Percentiles rank a stretch among this genome's conserved stretches.
Conservation (phyloP, 169 alveolate species). For the Plasmodium falciparum region DNA sequence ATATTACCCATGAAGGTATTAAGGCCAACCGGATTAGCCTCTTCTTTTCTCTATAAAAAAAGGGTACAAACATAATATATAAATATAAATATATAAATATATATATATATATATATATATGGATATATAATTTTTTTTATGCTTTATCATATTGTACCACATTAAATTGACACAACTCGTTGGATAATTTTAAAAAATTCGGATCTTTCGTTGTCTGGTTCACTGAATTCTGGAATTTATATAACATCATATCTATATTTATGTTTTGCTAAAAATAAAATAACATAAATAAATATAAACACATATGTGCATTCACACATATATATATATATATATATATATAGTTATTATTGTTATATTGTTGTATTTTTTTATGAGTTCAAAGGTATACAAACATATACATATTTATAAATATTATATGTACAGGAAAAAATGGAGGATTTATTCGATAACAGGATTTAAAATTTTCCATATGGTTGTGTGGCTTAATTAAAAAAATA, state of each 20-base stretch:
- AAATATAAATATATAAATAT: not conserved
- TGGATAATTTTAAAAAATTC: constrained; percentile 7
- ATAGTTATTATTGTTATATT: not conserved
- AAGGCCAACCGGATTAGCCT: constrained; percentile 6
- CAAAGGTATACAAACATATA: not conserved
- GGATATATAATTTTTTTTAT: not conserved
- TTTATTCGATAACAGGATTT: not conserved
- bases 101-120: constrained; percentile 8
- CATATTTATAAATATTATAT: not conserved
- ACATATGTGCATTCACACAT: not conserved
- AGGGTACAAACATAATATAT: not conserved
- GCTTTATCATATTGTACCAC: constrained; percentile 13
- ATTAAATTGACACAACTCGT: constrained; percentile 28
- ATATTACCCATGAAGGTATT: constrained; percentile 31
- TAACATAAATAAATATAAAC: not conserved
- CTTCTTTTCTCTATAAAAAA: constrained; percentile 10
- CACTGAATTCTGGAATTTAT: constrained; percentile 48
- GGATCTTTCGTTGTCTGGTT: constrained; percentile 11
- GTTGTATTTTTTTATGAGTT: not conserved
- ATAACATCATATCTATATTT: constrained; percentile 41
- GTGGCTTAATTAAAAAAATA: not conserved
- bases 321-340: not conserved
- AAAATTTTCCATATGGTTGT: constrained; percentile 1
- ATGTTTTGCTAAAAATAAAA: constrained; percentile 39
- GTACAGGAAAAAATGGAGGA: not conserved